Percentiles rank a stretch among this genome's conserved stretches.
Conservation (phyloP, 2,329 filamentous ascomycete species). For the Fusarium nisikadoi region DNA sequence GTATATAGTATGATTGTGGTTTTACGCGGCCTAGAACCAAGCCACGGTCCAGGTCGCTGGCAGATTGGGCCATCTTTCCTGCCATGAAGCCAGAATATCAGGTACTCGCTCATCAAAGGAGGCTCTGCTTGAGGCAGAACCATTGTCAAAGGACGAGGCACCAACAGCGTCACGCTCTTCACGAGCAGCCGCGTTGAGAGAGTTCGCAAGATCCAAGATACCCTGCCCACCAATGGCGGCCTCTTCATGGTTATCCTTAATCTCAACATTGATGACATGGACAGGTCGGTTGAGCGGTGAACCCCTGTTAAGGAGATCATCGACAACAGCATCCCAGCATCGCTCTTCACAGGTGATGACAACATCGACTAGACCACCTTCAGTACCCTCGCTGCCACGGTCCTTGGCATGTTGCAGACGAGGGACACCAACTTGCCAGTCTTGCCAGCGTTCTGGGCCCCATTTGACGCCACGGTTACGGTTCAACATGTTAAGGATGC, state of each 20-base stretch:
- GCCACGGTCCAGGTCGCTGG: slow-evolving; percentile 94
- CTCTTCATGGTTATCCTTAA: slow-evolving; percentile 98
- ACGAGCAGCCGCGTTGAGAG: slow-evolving; percentile 80
- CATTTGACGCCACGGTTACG: slow-evolving; percentile 93
- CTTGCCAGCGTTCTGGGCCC: slow-evolving; percentile 97
- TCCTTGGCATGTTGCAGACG: slow-evolving; percentile 80
- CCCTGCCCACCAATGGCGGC: slow-evolving; percentile 89
- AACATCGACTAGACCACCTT: slow-evolving; percentile 90
- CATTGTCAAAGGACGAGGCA: slow-evolving; percentile 74
- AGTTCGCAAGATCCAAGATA: slow-evolving; percentile 90
- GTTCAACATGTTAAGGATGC: slow-evolving; percentile 94
- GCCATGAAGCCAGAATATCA: slow-evolving; percentile 91
- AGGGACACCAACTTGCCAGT: slow-evolving; percentile 91
- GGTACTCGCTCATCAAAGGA: slow-evolving; percentile 94
- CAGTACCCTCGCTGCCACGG: slow-evolving; percentile 81
- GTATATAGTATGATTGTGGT: not conserved
- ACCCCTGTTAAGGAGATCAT: slow-evolving; percentile 88
- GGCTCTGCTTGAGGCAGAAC: slow-evolving; percentile 71
- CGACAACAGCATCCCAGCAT: slow-evolving; percentile 97
- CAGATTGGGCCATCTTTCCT: slow-evolving; percentile 91
- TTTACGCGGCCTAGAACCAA: slow-evolving; percentile 74
- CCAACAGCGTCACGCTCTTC: slow-evolving; percentile 79
- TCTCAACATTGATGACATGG: slow-evolving; percentile 98
- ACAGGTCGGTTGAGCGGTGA: slow-evolving; percentile 90
- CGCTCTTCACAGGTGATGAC: slow-evolving; percentile 98